A percentile compares a stretch with the other conserved stretches of the same genome.
phyloP scores from a whole-genome alignment of 192 early-diverging fungal genomes.

The Phycomyces blakesleeanus region DNA sequence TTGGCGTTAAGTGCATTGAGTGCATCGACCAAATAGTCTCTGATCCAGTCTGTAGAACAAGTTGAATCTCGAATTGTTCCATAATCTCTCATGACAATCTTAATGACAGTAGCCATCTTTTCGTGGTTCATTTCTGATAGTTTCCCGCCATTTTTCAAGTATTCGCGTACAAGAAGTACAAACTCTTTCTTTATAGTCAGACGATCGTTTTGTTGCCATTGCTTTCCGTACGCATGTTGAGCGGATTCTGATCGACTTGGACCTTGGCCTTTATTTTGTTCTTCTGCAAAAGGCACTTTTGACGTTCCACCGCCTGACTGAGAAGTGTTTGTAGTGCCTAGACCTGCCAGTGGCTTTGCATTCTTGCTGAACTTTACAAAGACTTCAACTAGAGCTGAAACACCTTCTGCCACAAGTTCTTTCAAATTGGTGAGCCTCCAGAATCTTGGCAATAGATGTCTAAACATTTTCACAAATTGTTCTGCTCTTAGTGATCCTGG shows the following conservation, averaged over 20 bases:
- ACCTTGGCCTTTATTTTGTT: not conserved
- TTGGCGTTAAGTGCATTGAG: conserved; percentile 18
- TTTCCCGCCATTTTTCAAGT: conserved; percentile 40
- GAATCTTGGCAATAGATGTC: conserved; percentile 36
- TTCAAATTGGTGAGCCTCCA: conserved; percentile 16
- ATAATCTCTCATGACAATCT: conserved; percentile 46
- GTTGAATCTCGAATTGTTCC: conserved; percentile 30
- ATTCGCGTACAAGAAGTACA: conserved; percentile 40
- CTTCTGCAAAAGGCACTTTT: not conserved
- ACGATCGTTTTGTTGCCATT: conserved; percentile 57
- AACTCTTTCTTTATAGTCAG: conserved; percentile 55
- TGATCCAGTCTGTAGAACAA: conserved; percentile 43
- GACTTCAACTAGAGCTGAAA: conserved; percentile 46
- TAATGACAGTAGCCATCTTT: conserved; percentile 43
- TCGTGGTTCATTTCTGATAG: conserved; percentile 43
- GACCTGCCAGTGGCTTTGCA: conserved; percentile 34
- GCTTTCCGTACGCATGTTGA: conserved; percentile 43
- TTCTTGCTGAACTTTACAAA: conserved; percentile 47
- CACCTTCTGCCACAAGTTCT: conserved; percentile 35
- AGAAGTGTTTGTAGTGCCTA: not conserved
- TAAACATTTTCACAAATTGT: conserved; percentile 50
- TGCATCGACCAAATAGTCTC: conserved; percentile 44
- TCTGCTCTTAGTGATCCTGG: conserved; percentile 51
- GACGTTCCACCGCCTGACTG: not conserved
- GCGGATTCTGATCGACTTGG: conserved; percentile 1